Evolutionary conservation across 176 grass and related monocot genomes (phyloP).

Genomic region (Alloteropsis semialata): DNA sequence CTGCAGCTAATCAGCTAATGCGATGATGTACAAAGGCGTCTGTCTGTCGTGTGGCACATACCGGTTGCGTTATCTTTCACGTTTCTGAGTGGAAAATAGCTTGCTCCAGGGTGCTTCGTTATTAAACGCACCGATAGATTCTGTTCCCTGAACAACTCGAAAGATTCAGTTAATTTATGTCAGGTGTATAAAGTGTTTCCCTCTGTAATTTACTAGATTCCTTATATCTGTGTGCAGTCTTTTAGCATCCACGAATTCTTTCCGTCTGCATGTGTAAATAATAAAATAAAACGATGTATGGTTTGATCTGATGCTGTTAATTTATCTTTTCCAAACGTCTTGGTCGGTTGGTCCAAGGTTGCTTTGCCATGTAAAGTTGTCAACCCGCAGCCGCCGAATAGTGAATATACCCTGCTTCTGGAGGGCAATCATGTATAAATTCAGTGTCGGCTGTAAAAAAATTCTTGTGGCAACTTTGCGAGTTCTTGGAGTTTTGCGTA

Average conservation of each 20-base stretch:
- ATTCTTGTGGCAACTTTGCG: background rate
- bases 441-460: too few relatives aligned
- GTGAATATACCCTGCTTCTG: background rate
- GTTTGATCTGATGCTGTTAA: constrained; percentile 5
- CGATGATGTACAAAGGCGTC: constrained; percentile 6
- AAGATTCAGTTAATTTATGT: constrained; percentile 32
- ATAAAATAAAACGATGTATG: constrained; percentile 17
- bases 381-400: background rate
- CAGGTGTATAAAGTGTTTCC: constrained; percentile 14
- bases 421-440: background rate
- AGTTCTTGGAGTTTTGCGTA: background rate
- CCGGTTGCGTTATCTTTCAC: background rate
- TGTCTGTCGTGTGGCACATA: constrained; percentile 16
- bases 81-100: constrained; percentile 17
- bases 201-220: constrained; percentile 3
- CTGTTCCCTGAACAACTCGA: background rate
- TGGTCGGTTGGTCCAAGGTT: too few relatives aligned
- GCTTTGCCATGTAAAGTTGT: background rate
- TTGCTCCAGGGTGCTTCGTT: constrained; percentile 40
- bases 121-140: constrained; percentile 35
- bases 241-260: constrained; percentile 5
- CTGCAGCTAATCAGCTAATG: constrained; percentile 55
- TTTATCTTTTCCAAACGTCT: background rate
- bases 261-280: constrained; percentile 34
- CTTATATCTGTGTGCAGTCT: background rate